These are phyloP conservation scores for Boletellus ananas DNA, from an alignment of 768 basidiomycete genomes.

Conservation along the genomic window DNA sequence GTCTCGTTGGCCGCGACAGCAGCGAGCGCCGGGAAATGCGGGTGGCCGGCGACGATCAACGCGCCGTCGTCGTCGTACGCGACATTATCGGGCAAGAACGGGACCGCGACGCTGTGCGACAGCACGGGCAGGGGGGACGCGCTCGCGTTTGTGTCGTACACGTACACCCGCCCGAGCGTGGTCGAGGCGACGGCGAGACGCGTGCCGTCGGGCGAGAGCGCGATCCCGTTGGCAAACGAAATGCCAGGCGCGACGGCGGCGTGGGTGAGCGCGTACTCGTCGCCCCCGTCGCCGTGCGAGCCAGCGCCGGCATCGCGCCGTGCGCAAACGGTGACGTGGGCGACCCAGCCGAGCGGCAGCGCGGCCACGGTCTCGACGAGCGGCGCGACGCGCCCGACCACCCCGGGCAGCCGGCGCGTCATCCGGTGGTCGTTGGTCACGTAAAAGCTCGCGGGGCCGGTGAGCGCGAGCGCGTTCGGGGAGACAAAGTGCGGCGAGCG, in stretches of 20 bases:
- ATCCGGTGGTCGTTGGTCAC: constrained; percentile 70
- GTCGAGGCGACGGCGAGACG: constrained; percentile 59
- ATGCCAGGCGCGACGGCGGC: constrained; percentile 44
- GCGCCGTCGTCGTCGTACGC: constrained; percentile 44
- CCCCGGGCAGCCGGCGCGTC: constrained; percentile 54
- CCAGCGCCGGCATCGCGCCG: neutral
- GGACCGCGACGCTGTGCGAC: constrained; percentile 41
- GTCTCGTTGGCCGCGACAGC: constrained; percentile 44
- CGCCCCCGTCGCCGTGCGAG: constrained; percentile 4
- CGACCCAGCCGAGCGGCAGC: constrained; percentile 58
- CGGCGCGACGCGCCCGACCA: constrained; percentile 48
- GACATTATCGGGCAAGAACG: constrained; percentile 64
- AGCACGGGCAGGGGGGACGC: constrained; percentile 39
- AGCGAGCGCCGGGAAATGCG: constrained; percentile 53
- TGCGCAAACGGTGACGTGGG: constrained; percentile 47
- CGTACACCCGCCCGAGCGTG: constrained; percentile 40
- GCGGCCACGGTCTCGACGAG: constrained; percentile 51
- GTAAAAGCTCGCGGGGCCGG: constrained; percentile 65
- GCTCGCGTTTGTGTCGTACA: constrained; percentile 51
- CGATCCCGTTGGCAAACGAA: constrained; percentile 67
- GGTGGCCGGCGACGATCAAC: constrained; percentile 63
- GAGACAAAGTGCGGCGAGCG: constrained; percentile 55
- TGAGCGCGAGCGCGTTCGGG: constrained; percentile 64
- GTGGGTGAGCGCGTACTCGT: constrained; percentile 29
- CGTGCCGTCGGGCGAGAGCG: constrained; percentile 48